Evolutionary conservation across 495 filamentous ascomycete genomes (phyloP), one percentile per base, ranked within the genome.

Genomic region (Penicillium daleae): DNA sequence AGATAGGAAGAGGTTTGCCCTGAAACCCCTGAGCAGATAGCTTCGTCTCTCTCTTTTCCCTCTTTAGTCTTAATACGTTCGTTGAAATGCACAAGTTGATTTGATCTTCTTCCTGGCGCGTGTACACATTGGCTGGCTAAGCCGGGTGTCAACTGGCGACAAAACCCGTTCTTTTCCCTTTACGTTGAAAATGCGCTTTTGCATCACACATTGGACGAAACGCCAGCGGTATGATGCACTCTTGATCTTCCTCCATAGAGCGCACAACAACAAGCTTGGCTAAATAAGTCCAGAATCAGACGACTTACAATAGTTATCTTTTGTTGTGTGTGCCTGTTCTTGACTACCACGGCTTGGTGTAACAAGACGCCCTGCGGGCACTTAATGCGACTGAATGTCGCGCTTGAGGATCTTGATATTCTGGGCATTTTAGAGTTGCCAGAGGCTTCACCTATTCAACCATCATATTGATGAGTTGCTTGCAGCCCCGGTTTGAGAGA

Each of bases 371-470:
- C 49, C 49, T 32, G 49, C 27, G 26, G 49, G 24, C 27, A 52
- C 49, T 31, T 52, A 52, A 52, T 5, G 49, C 9, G 49, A 32
- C 49, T 52, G 49, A 52, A 52, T 52, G 26, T 52, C 26, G 29
- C n/a, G 27, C 29, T 31, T 27, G 49, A 19, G 17, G 49, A 6
- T 19, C 26, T 32, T 52, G 49, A 52, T 52, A 12, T 32, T 52
- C 49, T 52, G 49, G 49, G 49, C 12, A 13, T 24, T 9, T 26
- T 19, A 26, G 42, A 48, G 19, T 13, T 48, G 42, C 19, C 39
- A 6, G 44, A 26, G 21, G 44, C 21, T n/a, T 46, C n/a, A 22
- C 44, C 44, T 48, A 48, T 22, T 48, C 44, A 26, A 26, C 21
- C 44, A 48, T 48, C 19, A 26, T 48, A 48, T 26, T 48, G 7